Evolutionary conservation across 352 stramenopile species (phyloP), one percentile per base, ranked within the genome.

Genomic region (Pythium volutum): DNA sequence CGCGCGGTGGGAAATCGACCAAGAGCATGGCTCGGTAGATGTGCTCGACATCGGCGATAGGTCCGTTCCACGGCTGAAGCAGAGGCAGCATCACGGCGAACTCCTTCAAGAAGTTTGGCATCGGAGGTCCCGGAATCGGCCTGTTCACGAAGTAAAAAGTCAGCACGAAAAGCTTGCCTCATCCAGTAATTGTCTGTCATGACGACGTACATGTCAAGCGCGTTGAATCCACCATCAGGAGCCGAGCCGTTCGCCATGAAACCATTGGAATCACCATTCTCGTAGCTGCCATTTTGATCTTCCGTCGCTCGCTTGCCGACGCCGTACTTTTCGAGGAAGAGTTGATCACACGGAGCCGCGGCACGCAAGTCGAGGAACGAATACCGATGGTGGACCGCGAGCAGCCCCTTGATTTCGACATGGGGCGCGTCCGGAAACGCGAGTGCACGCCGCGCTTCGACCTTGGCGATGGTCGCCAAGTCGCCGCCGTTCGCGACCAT

Each of bases 81-180:
- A 95, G 66, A 18, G 86, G 86, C 47, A 95, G 58, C 81, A 93
- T 89, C 25, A 68, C 59, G 11, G 86, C 86, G 69, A 93, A 95
- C 41, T 89, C 79, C 55, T 93, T 92, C 34, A 95, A 65, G 55
- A 93, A 95, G 34, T 93, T 79, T n/a, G 86, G 86, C 18, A 95
- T 48, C 8, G 86, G 83, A 38, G 86, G 84, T 41, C 84, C 84
- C 15, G 83, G 81, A 51, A 92, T 81, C 52, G 84, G 70, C 59
- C 81, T 90, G 36, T 26, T 59, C 47, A 48, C 23, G 20, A 16
- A 39, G 27, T 6, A 15, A 46, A 20, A 46, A 27, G 22, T 33
- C 9, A 50, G 43, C 33, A 43, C n/a, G 46, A 33, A 48, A 31
- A 31, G n/a, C 16, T n/a, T n/a, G 12, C 29, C 42, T 3, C 29